Conservation (phyloP, 2,329 filamentous ascomycete genomes). For the Paecilomyces dactylethromorphus region DNA sequence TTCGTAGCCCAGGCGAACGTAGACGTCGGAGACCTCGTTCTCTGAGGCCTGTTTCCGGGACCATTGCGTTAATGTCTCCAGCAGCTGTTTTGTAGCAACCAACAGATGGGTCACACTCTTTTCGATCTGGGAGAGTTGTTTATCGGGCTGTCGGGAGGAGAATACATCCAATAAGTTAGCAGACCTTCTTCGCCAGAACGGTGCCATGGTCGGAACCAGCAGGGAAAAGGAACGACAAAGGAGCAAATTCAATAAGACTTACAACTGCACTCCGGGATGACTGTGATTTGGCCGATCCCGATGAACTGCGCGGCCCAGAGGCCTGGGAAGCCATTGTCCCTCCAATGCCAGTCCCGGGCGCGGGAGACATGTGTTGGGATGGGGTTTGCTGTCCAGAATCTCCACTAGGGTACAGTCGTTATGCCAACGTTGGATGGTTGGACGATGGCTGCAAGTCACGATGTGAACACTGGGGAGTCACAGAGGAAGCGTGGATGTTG, state of each 20-base stretch:
- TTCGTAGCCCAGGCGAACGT: slow-evolving; percentile 93
- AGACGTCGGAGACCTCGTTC: slow-evolving; percentile 94
- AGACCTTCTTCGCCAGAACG: slow-evolving; percentile 5
- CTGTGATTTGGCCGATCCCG: slow-evolving; percentile 58
- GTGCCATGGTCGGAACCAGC: slow-evolving; percentile 1
- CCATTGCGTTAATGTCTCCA: slow-evolving; percentile 97
- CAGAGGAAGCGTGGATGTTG: background rate
- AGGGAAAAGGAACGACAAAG: background rate
- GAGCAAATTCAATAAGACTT: slow-evolving; percentile 29
- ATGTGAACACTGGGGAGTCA: background rate
- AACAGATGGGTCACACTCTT: slow-evolving; percentile 97
- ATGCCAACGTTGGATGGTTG: slow-evolving; percentile 37
- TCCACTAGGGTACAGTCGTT: slow-evolving; percentile 58
- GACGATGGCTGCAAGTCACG: slow-evolving; percentile 12
- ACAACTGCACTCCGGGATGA: slow-evolving; percentile 53
- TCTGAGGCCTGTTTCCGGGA: slow-evolving; percentile 88
- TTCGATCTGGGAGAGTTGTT: slow-evolving; percentile 91
- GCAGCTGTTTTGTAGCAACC: slow-evolving; percentile 93
- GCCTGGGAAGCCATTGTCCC: slow-evolving; percentile 46
- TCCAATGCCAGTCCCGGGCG: slow-evolving; percentile 43
- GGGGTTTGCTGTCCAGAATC: slow-evolving; percentile 50
- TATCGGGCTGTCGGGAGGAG: slow-evolving; percentile 49
- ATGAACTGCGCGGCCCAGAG: slow-evolving; percentile 58
- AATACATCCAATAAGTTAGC: slow-evolving; percentile 9
- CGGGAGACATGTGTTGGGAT: slow-evolving; percentile 19